These are phyloP conservation scores for Pseudocercospora musae DNA, from an alignment of 2,329 filamentous ascomycete species.

Conservation along the genomic window DNA sequence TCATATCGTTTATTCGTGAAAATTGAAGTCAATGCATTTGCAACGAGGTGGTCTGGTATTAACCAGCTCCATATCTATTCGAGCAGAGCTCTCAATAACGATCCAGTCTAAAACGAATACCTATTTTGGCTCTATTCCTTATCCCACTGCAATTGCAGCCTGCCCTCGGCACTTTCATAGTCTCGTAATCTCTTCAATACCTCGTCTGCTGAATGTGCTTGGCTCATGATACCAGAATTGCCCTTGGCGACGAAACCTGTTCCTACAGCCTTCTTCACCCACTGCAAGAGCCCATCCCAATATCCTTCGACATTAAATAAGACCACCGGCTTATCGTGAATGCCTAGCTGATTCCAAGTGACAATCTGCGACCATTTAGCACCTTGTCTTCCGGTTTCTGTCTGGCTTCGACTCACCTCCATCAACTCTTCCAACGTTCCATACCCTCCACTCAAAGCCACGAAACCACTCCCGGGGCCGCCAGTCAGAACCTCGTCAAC, in stretches of 20 bases:
- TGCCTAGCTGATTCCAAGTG: conserved; percentile 92
- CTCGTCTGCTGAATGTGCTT: conserved; percentile 67
- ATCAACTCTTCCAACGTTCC: conserved; percentile 95
- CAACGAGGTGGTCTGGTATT: background rate
- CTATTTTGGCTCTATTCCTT: conserved; percentile 2
- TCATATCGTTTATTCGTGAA: too few relatives aligned
- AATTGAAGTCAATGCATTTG: too few relatives aligned
- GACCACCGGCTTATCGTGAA: conserved; percentile 76
- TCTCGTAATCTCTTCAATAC: conserved; percentile 66
- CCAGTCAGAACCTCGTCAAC: conserved; percentile 79
- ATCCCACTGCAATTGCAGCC: conserved; percentile 80
- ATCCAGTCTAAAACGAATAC: too few relatives aligned
- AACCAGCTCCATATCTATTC: background rate
- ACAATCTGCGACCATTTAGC: conserved; percentile 38
- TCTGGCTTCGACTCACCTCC: conserved; percentile 52
- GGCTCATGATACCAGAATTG: conserved; percentile 73
- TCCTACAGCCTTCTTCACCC: conserved; percentile 71
- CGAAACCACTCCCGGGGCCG: conserved; percentile 80
- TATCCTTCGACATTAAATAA: conserved; percentile 85
- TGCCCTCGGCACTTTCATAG: conserved; percentile 71
- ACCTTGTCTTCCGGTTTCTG: background rate
- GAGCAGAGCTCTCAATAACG: background rate
- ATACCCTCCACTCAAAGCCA: conserved; percentile 84
- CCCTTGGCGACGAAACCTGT: conserved; percentile 71
- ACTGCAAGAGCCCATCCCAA: conserved; percentile 80